phyloP scores from a whole-genome alignment of 1,139 yeast genomes.

The Arxiozyma heterogenica region DNA sequence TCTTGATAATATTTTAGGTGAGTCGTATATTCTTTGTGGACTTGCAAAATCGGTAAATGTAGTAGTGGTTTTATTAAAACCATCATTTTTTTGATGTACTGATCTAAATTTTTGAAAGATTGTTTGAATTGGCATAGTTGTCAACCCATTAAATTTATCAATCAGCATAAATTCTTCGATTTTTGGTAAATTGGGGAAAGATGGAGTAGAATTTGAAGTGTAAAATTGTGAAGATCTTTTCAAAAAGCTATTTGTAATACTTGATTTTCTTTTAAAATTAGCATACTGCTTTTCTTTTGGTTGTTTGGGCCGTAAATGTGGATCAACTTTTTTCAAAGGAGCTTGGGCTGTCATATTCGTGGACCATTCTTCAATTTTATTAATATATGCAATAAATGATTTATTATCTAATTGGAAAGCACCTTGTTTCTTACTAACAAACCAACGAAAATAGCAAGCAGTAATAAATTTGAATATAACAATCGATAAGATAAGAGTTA shows the following conservation, averaged over 20 bases:
- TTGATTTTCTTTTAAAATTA: background rate
- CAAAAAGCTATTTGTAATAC: background rate
- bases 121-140: conserved; percentile 30
- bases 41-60: background rate
- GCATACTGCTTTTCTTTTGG: background rate
- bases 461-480: conserved; percentile 67
- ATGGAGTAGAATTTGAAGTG: background rate
- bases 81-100: background rate
- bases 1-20: background rate
- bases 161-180: background rate
- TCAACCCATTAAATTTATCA: conserved; percentile 21
- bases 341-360: conserved; percentile 45
- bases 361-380: conserved; percentile 74
- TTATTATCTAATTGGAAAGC: conserved; percentile 53
- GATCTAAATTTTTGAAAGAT: background rate
- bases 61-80: no score
- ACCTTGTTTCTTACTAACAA: conserved; percentile 69
- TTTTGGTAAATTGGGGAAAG: background rate
- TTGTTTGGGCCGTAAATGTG: conserved; percentile 28
- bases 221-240: conserved; percentile 2
- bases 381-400: conserved; percentile 43
- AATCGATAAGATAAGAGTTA: conserved; percentile 74
- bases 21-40: background rate
- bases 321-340: conserved; percentile 44
- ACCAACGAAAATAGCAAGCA: conserved; percentile 88